Base-by-base conservation (phyloP, 768 basidiomycete genomes). In the Russula brevipes region DNA sequence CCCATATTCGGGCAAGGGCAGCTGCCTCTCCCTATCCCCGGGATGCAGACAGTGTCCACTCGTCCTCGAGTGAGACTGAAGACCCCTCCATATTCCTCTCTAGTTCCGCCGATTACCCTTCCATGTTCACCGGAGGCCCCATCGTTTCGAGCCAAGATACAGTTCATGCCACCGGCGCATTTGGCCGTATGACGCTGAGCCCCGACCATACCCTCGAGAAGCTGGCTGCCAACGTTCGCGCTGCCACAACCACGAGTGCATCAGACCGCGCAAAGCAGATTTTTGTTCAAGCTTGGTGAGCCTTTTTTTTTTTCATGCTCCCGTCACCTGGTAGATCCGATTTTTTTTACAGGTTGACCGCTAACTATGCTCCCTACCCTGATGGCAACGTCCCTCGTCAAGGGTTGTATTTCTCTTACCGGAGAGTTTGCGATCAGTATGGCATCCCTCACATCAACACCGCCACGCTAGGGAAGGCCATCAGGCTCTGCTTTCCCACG, bases 401-500 rank as follows among this genome's bases (percentile, higher is more conserved):
- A 72, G 94, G 93, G 6, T 84, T 97, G 55, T 97, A 95, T 76
- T 91, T 92, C 72, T 95, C 93, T 39, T 97, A 95, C 76, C 83
- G 89, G 65, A 81, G 91, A 59, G 86, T 94, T 60, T 94, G 91
- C 75, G 91, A 94, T 77, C 89, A 92, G 75, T 92, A 94, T 76
- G 89, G 89, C 56, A 90, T 94, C 64, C 91, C 90, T 57, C 91
- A 95, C 72, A 92, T 96, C 79, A 97, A 95, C 79, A 93, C 94
- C 42, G 94, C 94, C 68, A 94, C 94, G 1, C 82, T 97, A 70
- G 94, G 94, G 65, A 97, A 97, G 75, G 93, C 94, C 51, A 94
- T 97, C 71, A 83, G 93, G 66, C 83, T 91, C 59, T 94, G 92
- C 74, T 97, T 94, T 77, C 91, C 91, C 54, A 91, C 89, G 66